Conservation (phyloP, 108 stramenopile species). For the Parietichytrium sp. region DNA sequence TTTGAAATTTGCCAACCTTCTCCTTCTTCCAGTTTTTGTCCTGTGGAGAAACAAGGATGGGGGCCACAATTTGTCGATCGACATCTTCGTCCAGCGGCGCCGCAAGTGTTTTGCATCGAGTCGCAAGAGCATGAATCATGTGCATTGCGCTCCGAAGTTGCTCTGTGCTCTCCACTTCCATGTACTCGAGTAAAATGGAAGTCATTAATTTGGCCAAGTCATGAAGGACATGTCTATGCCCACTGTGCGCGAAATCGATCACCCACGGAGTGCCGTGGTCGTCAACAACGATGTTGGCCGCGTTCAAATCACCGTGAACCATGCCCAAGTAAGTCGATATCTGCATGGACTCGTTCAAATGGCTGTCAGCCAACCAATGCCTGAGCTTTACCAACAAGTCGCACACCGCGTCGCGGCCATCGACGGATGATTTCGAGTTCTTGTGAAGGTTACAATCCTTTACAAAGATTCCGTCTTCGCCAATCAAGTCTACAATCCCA, state of each 20-base stretch:
- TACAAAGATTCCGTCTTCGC: too few species aligned
- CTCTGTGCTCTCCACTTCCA: not conserved
- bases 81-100: not conserved
- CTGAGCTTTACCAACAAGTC: not conserved
- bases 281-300: conserved; percentile 25
- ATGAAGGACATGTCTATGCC: not conserved
- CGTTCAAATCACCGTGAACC: conserved; percentile 25
- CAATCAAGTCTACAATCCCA: too few species aligned
- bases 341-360: not conserved
- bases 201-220: not conserved
- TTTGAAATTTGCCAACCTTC: not conserved
- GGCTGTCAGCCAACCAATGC: not conserved
- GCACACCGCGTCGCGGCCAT: not conserved
- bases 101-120: not conserved
- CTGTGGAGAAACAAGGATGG: not conserved
- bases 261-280: not conserved
- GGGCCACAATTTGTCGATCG: not conserved
- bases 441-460: too few species aligned
- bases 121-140: not conserved
- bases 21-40: not conserved
- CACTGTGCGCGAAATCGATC: conserved; percentile 27
- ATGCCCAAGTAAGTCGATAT: not conserved
- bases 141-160: not conserved
- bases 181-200: conserved; percentile 28
- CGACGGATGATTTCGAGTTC: too few species aligned